phyloP scores from a whole-genome alignment of 805 yeast genomes.

The Starmerella asiatica region DNA sequence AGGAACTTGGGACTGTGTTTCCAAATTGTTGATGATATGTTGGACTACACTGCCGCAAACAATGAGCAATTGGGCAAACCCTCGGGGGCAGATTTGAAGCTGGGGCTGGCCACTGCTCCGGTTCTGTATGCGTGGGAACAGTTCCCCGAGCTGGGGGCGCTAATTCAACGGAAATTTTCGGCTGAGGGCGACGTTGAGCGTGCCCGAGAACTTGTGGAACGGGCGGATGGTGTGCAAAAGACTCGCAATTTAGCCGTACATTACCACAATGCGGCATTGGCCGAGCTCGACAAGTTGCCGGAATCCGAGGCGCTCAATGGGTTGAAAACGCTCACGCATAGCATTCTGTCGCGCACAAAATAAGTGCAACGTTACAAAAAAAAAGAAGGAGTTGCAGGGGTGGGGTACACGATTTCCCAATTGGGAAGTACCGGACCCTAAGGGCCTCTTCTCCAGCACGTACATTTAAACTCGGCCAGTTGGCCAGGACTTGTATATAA shows the following conservation, averaged over 20 bases:
- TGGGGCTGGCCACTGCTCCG: conserved; percentile 96
- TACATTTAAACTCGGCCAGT: too few species aligned
- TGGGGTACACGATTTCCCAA: too few species aligned
- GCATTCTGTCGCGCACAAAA: conserved; percentile 69
- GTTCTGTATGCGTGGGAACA: conserved; percentile 87
- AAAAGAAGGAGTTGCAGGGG: too few species aligned
- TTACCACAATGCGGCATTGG: conserved; percentile 64
- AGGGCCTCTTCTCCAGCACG: too few species aligned
- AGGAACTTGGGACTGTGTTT: conserved; percentile 87
- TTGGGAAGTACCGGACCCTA: too few species aligned
- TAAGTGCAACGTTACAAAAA: too few species aligned
- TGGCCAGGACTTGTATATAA: too few species aligned
- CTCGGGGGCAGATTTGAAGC: conserved; percentile 82
- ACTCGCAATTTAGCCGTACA: conserved; percentile 65
- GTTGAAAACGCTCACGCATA: conserved; percentile 66
- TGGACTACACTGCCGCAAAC: conserved; percentile 75
- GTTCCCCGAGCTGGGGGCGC: conserved; percentile 67
- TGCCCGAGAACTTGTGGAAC: conserved; percentile 63
- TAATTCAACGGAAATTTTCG: conserved; percentile 72
- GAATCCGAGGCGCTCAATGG: conserved; percentile 85
- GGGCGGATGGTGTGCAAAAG: conserved; percentile 58
- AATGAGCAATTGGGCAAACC: conserved; percentile 84
- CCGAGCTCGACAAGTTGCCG: conserved; percentile 55
- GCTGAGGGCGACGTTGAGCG: conserved; percentile 69
- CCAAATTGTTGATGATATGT: conserved; percentile 91